These are phyloP conservation scores for Botryosphaeria dothidea DNA, from an alignment of 2,329 filamentous ascomycete genomes.

Conservation along the genomic window DNA sequence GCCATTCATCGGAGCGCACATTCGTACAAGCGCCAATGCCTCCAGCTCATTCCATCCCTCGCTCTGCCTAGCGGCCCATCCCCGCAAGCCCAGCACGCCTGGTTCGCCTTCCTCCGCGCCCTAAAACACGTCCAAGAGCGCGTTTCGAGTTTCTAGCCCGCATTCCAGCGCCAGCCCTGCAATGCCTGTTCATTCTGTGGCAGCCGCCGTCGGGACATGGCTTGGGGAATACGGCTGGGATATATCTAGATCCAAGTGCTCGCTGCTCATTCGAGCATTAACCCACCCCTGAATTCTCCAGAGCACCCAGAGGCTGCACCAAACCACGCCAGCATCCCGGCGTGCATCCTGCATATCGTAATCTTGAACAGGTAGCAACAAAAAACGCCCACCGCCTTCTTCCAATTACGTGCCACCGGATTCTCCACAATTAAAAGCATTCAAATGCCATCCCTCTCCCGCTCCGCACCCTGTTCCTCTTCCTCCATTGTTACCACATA, in stretches of 20 bases:
- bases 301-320: background rate
- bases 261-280: constrained; percentile 5
- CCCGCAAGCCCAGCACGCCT: background rate
- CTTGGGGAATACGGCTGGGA: background rate
- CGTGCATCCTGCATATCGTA: constrained; percentile 16
- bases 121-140: background rate
- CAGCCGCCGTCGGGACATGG: background rate
- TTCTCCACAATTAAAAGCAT: constrained; percentile 15
- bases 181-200: background rate
- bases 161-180: constrained; percentile 2
- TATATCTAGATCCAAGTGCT: background rate
- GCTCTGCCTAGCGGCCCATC: background rate
- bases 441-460: background rate
- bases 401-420: background rate
- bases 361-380: constrained; percentile 12
- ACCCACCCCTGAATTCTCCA: constrained; percentile 15
- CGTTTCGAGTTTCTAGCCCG: background rate
- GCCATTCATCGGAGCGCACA: background rate
- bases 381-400: constrained; percentile 2
- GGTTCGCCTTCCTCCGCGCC: background rate
- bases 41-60: constrained; percentile 3
- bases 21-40: constrained; percentile 5
- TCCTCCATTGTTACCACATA: background rate
- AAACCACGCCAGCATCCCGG: constrained; percentile 6
- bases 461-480: background rate